Percentiles rank a stretch among this genome's conserved stretches.
These are phyloP conservation scores for Tetracladium marchalianum DNA, from an alignment of 495 filamentous ascomycete genomes.

Conservation along the genomic window DNA sequence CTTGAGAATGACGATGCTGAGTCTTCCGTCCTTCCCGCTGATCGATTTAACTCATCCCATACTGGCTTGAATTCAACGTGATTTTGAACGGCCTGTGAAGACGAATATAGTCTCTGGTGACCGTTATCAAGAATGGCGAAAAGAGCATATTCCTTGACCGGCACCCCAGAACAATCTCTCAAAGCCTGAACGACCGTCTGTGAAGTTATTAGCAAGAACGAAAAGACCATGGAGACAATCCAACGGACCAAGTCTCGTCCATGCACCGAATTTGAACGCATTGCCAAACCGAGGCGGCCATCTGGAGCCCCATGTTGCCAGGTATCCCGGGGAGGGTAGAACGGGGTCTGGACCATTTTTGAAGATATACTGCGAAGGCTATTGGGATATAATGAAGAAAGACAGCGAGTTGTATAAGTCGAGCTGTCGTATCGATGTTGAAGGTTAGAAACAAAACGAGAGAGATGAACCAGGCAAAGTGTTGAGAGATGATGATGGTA, in stretches of 20 bases:
- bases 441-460: too few relatives aligned
- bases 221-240: not conserved
- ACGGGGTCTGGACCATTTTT: conserved; percentile 11
- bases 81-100: not conserved
- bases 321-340: conserved; percentile 5
- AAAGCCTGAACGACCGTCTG: conserved; percentile 9
- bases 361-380: conserved; percentile 2
- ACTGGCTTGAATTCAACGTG: too few relatives aligned
- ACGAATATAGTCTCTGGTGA: conserved; percentile 7
- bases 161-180: conserved; percentile 10
- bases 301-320: not conserved
- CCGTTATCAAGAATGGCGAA: conserved; percentile 11
- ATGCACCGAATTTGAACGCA: conserved; percentile 1
- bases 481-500: too few relatives aligned
- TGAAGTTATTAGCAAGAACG: conserved; percentile 1
- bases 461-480: too few relatives aligned
- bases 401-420: conserved; percentile 11
- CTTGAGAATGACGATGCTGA: too few relatives aligned
- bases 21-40: too few relatives aligned
- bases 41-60: too few relatives aligned
- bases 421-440: conserved; percentile 18
- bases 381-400: not conserved
- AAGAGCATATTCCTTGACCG: conserved; percentile 12
- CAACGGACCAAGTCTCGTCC: not conserved
- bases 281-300: too few relatives aligned